These are phyloP conservation scores for Colletotrichum aenigma DNA, from an alignment of 2,329 filamentous ascomycete species.

Conservation along the genomic window DNA sequence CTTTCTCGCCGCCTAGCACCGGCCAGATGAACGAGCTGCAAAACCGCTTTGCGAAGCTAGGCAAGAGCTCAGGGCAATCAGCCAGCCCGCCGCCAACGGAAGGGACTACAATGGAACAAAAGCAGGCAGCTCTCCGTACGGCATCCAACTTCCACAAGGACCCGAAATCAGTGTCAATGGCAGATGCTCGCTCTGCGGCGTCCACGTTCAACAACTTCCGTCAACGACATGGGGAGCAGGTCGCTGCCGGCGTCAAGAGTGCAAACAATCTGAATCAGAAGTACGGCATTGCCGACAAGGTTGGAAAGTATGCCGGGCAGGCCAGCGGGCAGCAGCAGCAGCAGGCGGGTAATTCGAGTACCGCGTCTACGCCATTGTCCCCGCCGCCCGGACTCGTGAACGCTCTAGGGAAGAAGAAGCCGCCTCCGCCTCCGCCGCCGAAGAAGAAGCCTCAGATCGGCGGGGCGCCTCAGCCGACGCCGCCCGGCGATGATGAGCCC, in stretches of 20 bases:
- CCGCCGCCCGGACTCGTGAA: slow-evolving; percentile 20
- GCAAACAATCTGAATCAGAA: slow-evolving; percentile 65
- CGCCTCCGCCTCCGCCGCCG: slow-evolving; percentile 53
- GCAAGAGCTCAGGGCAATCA: slow-evolving; percentile 34
- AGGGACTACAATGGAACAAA: slow-evolving; percentile 69
- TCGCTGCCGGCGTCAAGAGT: slow-evolving; percentile 61
- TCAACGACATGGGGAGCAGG: slow-evolving; percentile 71
- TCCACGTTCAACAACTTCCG: slow-evolving; percentile 72
- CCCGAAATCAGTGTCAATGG: slow-evolving; percentile 63
- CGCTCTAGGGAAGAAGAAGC: slow-evolving; percentile 54
- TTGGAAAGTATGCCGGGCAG: slow-evolving; percentile 29
- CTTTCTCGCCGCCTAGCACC: slow-evolving; percentile 18
- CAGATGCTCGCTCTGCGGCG: slow-evolving; percentile 62
- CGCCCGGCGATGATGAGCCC: slow-evolving; percentile 35
- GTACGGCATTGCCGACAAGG: slow-evolving; percentile 56
- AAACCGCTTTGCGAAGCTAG: slow-evolving; percentile 65
- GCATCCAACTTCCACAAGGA: slow-evolving; percentile 64
- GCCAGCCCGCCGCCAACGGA: slow-evolving; percentile 36
- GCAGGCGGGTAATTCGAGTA: not conserved
- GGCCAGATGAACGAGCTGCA: slow-evolving; percentile 70
- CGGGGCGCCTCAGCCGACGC: slow-evolving; percentile 9
- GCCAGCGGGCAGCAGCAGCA: slow-evolving; percentile 22
- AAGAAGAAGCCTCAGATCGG: slow-evolving; percentile 55
- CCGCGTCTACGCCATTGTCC: not conserved
- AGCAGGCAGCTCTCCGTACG: slow-evolving; percentile 67